These are phyloP conservation scores for Debaryomyces maramus DNA, from an alignment of 805 yeast species.

Conservation along the genomic window DNA sequence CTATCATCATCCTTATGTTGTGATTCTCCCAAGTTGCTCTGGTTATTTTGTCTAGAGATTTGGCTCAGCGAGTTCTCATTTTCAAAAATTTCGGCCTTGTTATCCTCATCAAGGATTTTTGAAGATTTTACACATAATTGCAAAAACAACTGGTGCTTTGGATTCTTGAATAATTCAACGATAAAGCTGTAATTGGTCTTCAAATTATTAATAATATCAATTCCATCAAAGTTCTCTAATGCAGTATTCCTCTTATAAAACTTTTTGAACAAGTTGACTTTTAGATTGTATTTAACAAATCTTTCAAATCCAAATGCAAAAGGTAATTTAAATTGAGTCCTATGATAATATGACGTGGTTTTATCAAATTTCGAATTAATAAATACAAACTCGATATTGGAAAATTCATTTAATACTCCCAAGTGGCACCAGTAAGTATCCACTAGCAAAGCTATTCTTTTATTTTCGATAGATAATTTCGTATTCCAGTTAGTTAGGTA, in stretches of 20 bases:
- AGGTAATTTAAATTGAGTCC: constrained; percentile 8
- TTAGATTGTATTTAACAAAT: constrained; percentile 13
- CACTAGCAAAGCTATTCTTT: constrained; percentile 17
- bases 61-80: neutral
- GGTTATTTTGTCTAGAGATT: neutral
- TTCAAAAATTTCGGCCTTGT: neutral
- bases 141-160: neutral
- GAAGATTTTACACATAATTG: neutral
- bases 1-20: neutral
- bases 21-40: neutral
- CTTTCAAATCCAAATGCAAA: constrained; percentile 20
- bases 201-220: neutral
- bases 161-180: neutral
- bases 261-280: constrained; percentile 11
- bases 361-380: constrained; percentile 15
- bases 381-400: constrained; percentile 15
- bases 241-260: constrained; percentile 7
- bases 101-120: neutral
- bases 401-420: constrained; percentile 9
- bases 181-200: neutral
- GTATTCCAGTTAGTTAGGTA: constrained; percentile 18
- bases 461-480: constrained; percentile 9
- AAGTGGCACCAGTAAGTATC: constrained; percentile 15
- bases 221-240: neutral
- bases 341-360: constrained; percentile 11